Base-by-base conservation (phyloP, 768 basidiomycete species). In the Myochromella boudieri region DNA sequence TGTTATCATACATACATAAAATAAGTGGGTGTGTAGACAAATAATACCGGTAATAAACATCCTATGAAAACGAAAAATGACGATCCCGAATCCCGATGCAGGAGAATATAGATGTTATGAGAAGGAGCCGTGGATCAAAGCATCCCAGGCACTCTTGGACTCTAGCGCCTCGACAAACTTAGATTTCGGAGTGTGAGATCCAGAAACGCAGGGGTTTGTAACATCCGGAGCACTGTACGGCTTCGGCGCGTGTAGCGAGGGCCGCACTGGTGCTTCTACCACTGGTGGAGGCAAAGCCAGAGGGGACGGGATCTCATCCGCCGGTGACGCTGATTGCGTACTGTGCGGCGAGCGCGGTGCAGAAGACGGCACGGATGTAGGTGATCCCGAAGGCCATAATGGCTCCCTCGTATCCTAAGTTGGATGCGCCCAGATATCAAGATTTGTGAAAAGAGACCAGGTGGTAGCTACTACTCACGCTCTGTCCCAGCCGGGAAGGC, bases 111-210 rank as follows among this genome's bases (percentile, higher is more conserved):
- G 32, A 28, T 26, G 44, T 72, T 60, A 82, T n/a, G 81, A 76
- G 60, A 80, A 84, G 26, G 80, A 79, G 25, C 83, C 83, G 58
- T 85, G 83, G 34, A 85, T 79, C 47, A 85, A 64, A 2, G 81
- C 81, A 49, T 85, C 83, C 81, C 81, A 85, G 12, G 81, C 79
- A 46, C 77, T 77, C 66, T 84, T 82, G 20, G 70, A 70, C 60
- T 80, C 77, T 48, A 85, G 63, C 38, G 80, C 77, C 61, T 78
- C 70, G 51, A 85, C 59, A 54, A 82, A 78, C 58, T 72, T 78
- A 42, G 74, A 66, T 41, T 71, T 70, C 12, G 74, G 70, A 6
- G 67, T 61, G 8, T 61, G 61, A 18, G 52, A 58, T 25, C 62
- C 62, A 18, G 58, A 58, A 15, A 44, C 44, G 20, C 53, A 34